phyloP scores from a whole-genome alignment of 78 protist genomes.

The Dictyostelium brefeldianum region DNA sequence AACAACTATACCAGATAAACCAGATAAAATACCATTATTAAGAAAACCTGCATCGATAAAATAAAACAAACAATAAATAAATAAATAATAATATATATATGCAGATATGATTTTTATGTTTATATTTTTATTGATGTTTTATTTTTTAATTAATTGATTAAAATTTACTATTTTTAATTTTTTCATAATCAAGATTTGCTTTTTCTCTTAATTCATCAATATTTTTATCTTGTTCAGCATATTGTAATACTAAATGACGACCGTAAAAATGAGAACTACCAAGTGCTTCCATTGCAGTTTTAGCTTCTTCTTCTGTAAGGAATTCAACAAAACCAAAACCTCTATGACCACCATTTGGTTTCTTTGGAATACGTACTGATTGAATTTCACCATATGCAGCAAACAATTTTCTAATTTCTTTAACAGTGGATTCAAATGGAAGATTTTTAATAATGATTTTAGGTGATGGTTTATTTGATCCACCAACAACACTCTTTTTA shows the following conservation, averaged over 20 bases:
- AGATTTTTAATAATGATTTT: constrained; percentile 95
- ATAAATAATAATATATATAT: too few species aligned
- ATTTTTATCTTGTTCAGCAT: constrained; percentile 75
- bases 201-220: constrained; percentile 60
- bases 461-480: constrained; percentile 17
- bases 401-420: constrained; percentile 94
- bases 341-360: constrained; percentile 92
- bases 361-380: constrained; percentile 93
- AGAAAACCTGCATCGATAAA: too few species aligned
- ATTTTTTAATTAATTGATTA: background rate
- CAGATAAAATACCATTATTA: too few species aligned
- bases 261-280: constrained; percentile 96
- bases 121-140: background rate
- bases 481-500: background rate
- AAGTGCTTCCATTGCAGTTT: constrained; percentile 92
- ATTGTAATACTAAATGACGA: constrained; percentile 73
- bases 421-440: constrained; percentile 96
- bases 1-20: too few species aligned
- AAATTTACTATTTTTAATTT: constrained; percentile 10
- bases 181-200: constrained; percentile 39
- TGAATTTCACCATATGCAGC: constrained; percentile 54
- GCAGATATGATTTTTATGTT: too few species aligned
- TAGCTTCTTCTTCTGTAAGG: constrained; percentile 94
- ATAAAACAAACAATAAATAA: too few species aligned
- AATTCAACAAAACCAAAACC: constrained; percentile 99